These are phyloP conservation scores for Glycine soja DNA, from an alignment of 306 rosid genomes.

Conservation along the genomic window DNA sequence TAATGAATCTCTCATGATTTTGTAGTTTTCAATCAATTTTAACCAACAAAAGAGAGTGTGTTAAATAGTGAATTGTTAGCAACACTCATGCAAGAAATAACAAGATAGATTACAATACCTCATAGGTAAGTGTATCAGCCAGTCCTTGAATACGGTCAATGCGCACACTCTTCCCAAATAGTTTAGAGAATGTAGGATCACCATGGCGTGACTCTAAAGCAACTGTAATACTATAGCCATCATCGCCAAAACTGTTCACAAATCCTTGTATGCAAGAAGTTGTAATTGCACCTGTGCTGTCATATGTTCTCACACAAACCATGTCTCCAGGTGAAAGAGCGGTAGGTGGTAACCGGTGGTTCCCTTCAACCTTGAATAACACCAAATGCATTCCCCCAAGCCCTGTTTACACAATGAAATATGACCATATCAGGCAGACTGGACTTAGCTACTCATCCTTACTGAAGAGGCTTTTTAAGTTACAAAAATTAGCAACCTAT, in stretches of 20 bases:
- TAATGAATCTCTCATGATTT: neutral
- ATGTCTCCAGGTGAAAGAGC: slow-evolving; percentile 88
- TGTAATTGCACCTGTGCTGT: slow-evolving; percentile 80
- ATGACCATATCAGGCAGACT: slow-evolving; percentile 6
- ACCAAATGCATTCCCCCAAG: slow-evolving; percentile 91
- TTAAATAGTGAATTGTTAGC: neutral
- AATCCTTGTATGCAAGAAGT: slow-evolving; percentile 87
- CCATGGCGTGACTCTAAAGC: slow-evolving; percentile 87
- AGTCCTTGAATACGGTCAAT: slow-evolving; percentile 83
- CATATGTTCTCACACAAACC: slow-evolving; percentile 88
- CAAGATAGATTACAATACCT: slow-evolving; percentile 60
- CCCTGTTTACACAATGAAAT: slow-evolving; percentile 58
- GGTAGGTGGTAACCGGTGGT: slow-evolving; percentile 79
- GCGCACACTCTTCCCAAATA: slow-evolving; percentile 81
- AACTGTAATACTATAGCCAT: slow-evolving; percentile 71
- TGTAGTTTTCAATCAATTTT: neutral
- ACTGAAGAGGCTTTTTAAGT: slow-evolving; percentile 1
- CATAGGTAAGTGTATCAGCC: slow-evolving; percentile 84
- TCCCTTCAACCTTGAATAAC: slow-evolving; percentile 77
- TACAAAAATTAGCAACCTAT: slow-evolving; percentile 21
- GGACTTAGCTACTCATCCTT: neutral
- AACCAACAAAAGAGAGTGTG: neutral
- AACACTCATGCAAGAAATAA: slow-evolving; percentile 21
- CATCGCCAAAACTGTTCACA: slow-evolving; percentile 77
- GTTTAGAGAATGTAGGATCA: slow-evolving; percentile 84